A percentile compares a stretch with the other conserved stretches of the same genome.
Conservation (phyloP, 1,284 basidiomycete species). For the Pholiota adiposa region DNA sequence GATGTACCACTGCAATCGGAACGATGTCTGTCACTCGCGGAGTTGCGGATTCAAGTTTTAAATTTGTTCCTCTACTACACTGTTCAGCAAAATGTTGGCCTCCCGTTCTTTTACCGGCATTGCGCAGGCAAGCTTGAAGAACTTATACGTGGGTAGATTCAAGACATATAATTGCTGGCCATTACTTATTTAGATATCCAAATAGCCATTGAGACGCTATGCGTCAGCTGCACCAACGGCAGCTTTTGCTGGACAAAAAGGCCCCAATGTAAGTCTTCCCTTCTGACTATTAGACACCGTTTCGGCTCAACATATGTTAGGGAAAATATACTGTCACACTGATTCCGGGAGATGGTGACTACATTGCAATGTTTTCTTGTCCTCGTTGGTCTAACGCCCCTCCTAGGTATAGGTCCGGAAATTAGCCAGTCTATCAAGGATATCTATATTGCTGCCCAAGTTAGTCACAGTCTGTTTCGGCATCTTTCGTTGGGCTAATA, state of each 20-base stretch:
- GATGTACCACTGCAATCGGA: slow-evolving; percentile 1
- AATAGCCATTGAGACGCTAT: slow-evolving; percentile 62
- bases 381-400: slow-evolving; percentile 15
- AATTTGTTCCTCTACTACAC: slow-evolving; percentile 20
- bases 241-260: slow-evolving; percentile 88
- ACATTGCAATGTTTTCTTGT: slow-evolving; percentile 3
- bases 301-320: slow-evolving; percentile 42
- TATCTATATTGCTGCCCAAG: slow-evolving; percentile 90
- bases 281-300: not conserved
- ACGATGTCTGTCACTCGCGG: not conserved
- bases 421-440: slow-evolving; percentile 95
- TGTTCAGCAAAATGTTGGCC: slow-evolving; percentile 52
- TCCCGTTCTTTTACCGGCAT: slow-evolving; percentile 58
- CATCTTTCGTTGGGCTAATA: not conserved
- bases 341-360: slow-evolving; percentile 87
- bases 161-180: not conserved
- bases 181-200: slow-evolving; percentile 11
- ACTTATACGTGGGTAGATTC: slow-evolving; percentile 44
- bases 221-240: slow-evolving; percentile 80
- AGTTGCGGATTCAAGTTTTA: slow-evolving; percentile 10
- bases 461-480: slow-evolving; percentile 35
- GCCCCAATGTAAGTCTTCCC: slow-evolving; percentile 67
- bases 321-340: slow-evolving; percentile 96
- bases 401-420: slow-evolving; percentile 94
- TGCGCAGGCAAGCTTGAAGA: slow-evolving; percentile 53